These are phyloP conservation scores for Leccinum colubrinum DNA, from an alignment of 1,284 basidiomycete species.

Conservation along the genomic window DNA sequence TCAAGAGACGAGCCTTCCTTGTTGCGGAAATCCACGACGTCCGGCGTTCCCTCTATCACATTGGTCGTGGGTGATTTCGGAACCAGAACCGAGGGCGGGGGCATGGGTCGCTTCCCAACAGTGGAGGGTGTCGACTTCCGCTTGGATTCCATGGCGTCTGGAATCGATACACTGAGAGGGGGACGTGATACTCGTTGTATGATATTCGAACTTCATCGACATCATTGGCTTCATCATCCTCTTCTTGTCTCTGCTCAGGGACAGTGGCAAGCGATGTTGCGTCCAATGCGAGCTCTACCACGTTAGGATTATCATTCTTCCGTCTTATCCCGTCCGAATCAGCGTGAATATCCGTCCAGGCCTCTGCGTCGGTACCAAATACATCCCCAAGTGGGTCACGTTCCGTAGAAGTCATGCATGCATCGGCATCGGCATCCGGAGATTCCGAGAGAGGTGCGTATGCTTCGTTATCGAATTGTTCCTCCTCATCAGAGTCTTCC, in stretches of 20 bases:
- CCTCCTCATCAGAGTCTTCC: conserved; percentile 26
- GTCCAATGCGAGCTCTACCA: conserved; percentile 53
- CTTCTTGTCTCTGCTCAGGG: conserved; percentile 35
- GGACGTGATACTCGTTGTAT: conserved; percentile 43
- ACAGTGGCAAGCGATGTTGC: conserved; percentile 44
- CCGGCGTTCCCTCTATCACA: conserved; percentile 14
- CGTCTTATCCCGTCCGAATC: conserved; percentile 28
- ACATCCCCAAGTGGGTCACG: conserved; percentile 47
- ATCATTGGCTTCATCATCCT: conserved; percentile 31
- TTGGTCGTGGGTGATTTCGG: conserved; percentile 29
- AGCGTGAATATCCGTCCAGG: conserved; percentile 55
- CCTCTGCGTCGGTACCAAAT: conserved; percentile 58
- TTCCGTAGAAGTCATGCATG: conserved; percentile 24
- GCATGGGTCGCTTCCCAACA: conserved; percentile 8
- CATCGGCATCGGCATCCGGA: conserved; percentile 13
- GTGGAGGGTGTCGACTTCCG: conserved; percentile 31
- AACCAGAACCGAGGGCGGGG: conserved; percentile 49
- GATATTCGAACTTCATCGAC: conserved; percentile 48
- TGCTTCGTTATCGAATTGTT: conserved; percentile 19
- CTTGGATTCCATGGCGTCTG: conserved; percentile 27
- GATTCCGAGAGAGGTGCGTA: conserved; percentile 39
- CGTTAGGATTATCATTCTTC: conserved; percentile 37
- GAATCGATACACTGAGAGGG: conserved; percentile 26
- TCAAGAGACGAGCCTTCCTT: conserved; percentile 31
- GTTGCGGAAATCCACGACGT: conserved; percentile 11